Conservation (phyloP, 2,329 filamentous ascomycete species). For the Aspergillus brunneoviolaceus region DNA sequence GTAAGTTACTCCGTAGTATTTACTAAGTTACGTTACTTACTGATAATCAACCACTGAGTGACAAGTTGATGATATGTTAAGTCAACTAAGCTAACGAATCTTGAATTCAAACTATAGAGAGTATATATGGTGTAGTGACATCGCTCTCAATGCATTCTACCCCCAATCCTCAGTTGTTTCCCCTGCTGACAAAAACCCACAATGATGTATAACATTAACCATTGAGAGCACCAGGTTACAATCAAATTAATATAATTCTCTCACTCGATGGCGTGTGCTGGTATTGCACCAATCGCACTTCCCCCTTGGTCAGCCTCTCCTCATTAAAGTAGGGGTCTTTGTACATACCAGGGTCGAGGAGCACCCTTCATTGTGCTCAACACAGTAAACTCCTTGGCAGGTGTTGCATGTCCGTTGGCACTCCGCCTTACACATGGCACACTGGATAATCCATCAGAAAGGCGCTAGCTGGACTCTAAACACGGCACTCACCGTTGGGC, state of each 20-base stretch:
- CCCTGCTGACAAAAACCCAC: neutral
- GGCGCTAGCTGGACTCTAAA: neutral
- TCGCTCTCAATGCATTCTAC: neutral
- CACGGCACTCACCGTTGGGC: slow-evolving; percentile 63
- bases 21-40: neutral
- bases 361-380: slow-evolving; percentile 78
- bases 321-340: neutral
- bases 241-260: slow-evolving; percentile 26
- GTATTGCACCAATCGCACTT: slow-evolving; percentile 48
- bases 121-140: neutral
- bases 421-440: slow-evolving; percentile 68
- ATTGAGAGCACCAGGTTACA: too few relatives aligned
- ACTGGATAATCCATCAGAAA: slow-evolving; percentile 50
- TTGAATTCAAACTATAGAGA: too few relatives aligned
- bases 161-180: neutral
- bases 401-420: slow-evolving; percentile 70
- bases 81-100: neutral
- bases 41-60: too few relatives aligned
- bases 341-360: slow-evolving; percentile 55
- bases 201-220: neutral
- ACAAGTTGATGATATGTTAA: neutral
- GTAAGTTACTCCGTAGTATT: too few relatives aligned
- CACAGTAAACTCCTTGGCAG: slow-evolving; percentile 79
- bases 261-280: slow-evolving; percentile 35
- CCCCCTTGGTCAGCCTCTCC: neutral